Conservation (phyloP, 345 rosid genomes). For the Bretschneidera sinensis region DNA sequence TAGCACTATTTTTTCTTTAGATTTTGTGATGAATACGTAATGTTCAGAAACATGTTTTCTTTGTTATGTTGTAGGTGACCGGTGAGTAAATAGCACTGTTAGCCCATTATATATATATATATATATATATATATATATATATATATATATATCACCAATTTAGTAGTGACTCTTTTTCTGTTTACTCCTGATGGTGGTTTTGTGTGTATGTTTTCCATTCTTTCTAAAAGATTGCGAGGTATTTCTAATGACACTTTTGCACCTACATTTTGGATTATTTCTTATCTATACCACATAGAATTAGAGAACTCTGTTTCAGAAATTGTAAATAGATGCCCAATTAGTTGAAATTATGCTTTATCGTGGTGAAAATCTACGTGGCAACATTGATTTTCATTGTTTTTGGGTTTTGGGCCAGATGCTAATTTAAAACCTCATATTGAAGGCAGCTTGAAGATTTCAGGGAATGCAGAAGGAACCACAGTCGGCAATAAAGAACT, state of each 20-base stretch:
- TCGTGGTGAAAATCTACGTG: background rate
- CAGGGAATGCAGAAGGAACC: slow-evolving; percentile 31
- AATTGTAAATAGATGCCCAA: background rate
- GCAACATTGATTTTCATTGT: slow-evolving; percentile 12
- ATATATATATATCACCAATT: too few relatives aligned
- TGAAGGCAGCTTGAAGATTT: slow-evolving; percentile 30
- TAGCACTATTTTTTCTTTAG: too few relatives aligned
- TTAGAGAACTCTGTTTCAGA: background rate
- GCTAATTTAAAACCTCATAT: slow-evolving; percentile 31
- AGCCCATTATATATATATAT: too few relatives aligned
- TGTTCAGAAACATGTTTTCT: background rate
- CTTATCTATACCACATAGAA: background rate
- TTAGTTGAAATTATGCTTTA: background rate
- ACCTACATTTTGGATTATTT: background rate
- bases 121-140: too few relatives aligned
- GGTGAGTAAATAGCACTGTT: too few relatives aligned
- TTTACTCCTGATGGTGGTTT: background rate
- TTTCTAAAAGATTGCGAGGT: slow-evolving; percentile 30
- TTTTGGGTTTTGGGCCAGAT: slow-evolving; percentile 36
- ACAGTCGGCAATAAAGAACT: slow-evolving; percentile 21
- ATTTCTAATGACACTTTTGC: slow-evolving; percentile 2
- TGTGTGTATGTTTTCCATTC: background rate
- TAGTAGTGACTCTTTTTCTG: background rate
- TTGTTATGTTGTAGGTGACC: background rate
- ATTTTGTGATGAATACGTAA: too few relatives aligned